Conservation (phyloP, 306 rosid genomes). For the Lotus japonicus region DNA sequence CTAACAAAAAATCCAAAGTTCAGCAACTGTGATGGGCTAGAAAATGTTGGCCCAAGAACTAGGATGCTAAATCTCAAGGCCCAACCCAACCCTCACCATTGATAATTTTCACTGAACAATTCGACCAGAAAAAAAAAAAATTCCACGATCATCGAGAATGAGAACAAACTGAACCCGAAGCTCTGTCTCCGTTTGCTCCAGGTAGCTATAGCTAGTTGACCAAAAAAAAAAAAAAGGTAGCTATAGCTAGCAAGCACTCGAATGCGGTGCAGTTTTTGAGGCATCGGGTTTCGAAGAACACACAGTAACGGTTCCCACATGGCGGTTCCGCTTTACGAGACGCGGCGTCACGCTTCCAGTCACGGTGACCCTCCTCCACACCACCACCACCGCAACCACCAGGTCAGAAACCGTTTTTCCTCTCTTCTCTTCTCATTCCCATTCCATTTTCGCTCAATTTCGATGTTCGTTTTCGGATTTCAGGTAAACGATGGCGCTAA, state of each 20-base stretch:
- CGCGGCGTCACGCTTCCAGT: conserved; percentile 68
- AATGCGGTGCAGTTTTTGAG: conserved; percentile 32
- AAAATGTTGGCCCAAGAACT: too few relatives aligned
- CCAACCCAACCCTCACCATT: not conserved
- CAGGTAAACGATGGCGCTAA: conserved; percentile 42
- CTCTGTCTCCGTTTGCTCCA: too few relatives aligned
- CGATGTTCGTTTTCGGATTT: not conserved
- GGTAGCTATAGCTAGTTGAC: too few relatives aligned
- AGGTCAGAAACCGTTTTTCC: not conserved
- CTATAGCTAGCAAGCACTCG: conserved; percentile 17
- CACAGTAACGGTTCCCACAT: conserved; percentile 28
- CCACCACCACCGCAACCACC: conserved; percentile 3
- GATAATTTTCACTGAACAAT: too few relatives aligned
- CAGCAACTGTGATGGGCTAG: too few relatives aligned
- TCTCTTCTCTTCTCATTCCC: not conserved
- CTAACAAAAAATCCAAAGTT: too few relatives aligned
- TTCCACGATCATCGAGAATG: too few relatives aligned
- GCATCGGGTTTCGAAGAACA: conserved; percentile 6
- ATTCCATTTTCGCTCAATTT: not conserved
- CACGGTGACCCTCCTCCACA: conserved; percentile 58
- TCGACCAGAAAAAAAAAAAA: too few relatives aligned
- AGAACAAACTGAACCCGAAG: too few relatives aligned
- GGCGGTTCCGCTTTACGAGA: conserved; percentile 68
- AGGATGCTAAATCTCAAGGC: not conserved
- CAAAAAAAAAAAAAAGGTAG: too few relatives aligned